These are phyloP conservation scores for Grammothele lineata DNA, from an alignment of 768 basidiomycete species.

Conservation along the genomic window DNA sequence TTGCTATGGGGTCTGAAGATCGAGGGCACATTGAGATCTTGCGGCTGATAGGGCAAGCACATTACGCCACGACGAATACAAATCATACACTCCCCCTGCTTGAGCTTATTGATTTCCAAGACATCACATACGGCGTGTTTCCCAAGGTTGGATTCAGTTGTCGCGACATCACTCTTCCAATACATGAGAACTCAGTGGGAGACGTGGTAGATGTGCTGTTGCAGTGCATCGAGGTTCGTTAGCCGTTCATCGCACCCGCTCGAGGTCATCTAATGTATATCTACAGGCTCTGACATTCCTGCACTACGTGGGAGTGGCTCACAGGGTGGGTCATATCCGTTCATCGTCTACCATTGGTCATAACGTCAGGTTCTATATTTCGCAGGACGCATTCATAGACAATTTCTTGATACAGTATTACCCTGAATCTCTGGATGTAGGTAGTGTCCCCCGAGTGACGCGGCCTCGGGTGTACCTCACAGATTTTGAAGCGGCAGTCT, in stretches of 20 bases:
- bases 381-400: constrained; percentile 28
- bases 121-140: constrained; percentile 27
- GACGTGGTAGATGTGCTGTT: constrained; percentile 26
- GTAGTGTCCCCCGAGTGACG: constrained; percentile 5
- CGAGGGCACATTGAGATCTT: too few relatives aligned
- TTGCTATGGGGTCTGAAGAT: too few relatives aligned
- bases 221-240: constrained; percentile 28
- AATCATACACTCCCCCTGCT: constrained; percentile 29
- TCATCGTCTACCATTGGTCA: not conserved
- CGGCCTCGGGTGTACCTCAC: constrained; percentile 30
- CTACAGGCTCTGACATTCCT: too few relatives aligned
- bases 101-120: constrained; percentile 23
- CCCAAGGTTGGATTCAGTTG: constrained; percentile 25
- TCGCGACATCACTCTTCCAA: too few relatives aligned
- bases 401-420: constrained; percentile 31
- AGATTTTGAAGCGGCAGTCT: constrained; percentile 29
- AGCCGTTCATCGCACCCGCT: not conserved
- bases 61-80: not conserved
- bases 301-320: too few relatives aligned
- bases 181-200: too few relatives aligned
- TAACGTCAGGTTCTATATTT: not conserved
- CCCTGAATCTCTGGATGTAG: constrained; percentile 24
- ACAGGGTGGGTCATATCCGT: too few relatives aligned
- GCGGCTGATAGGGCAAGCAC: not conserved
- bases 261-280: too few relatives aligned